Evolutionary conservation across 805 yeast species (phyloP).

Genomic region (Zygosaccharomyces lentus): DNA sequence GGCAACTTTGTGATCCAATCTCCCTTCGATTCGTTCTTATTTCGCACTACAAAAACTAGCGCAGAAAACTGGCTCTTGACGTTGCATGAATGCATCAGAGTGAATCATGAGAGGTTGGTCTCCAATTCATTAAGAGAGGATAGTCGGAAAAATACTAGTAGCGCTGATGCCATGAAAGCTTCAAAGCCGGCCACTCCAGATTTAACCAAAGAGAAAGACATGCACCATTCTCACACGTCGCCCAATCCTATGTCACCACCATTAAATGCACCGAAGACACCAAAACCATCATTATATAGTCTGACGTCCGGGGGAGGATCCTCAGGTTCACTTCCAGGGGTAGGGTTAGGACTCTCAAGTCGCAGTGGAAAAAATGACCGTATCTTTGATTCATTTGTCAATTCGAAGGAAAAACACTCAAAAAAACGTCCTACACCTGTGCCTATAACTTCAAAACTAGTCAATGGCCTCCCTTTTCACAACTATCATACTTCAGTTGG

Average conservation of each 20-base stretch:
- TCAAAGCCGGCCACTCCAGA: conserved; percentile 20
- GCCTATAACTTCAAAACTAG: conserved; percentile 29
- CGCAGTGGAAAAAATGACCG: conserved; percentile 24
- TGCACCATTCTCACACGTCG: conserved; percentile 4
- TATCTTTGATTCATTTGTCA: conserved; percentile 36
- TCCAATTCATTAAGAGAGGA: conserved; percentile 12
- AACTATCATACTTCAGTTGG: conserved; percentile 6
- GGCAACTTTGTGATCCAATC: conserved; percentile 53
- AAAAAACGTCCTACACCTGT: conserved; percentile 25
- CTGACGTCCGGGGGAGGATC: conserved; percentile 5
- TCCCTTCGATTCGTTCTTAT: conserved; percentile 48
- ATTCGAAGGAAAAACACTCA: conserved; percentile 13
- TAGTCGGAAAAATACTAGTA: conserved; percentile 3
- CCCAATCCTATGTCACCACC: conserved; percentile 1
- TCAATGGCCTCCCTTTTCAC: conserved; percentile 33
- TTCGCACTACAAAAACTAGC: conserved; percentile 52
- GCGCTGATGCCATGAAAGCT: conserved; percentile 18
- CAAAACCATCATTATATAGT: conserved; percentile 1
- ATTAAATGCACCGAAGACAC: conserved; percentile 4
- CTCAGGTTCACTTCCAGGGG: conserved; percentile 3
- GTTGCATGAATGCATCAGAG: conserved; percentile 45
- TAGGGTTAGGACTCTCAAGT: neutral
- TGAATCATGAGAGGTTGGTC: conserved; percentile 47
- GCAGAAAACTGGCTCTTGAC: conserved; percentile 55
- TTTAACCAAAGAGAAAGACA: conserved; percentile 5